These are phyloP conservation scores for Coemansia sp. DNA, from an alignment of 192 early-diverging fungal genomes.

Conservation along the genomic window DNA sequence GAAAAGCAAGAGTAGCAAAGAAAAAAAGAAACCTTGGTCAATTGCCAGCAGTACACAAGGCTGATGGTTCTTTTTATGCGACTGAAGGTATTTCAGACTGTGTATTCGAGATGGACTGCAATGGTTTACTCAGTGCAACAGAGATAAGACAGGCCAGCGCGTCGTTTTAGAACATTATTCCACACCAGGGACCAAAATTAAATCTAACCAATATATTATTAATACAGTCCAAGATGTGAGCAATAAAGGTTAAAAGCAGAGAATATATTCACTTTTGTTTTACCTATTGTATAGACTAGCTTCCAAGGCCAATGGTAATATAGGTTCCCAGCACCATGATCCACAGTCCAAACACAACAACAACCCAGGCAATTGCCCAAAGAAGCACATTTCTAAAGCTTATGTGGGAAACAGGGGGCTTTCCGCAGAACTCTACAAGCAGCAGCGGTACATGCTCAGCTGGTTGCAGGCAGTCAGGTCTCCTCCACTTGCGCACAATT, in stretches of 20 bases:
- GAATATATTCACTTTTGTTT: background rate
- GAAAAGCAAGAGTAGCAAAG: background rate
- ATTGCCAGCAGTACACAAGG: background rate
- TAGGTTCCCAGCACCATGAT: constrained; percentile 44
- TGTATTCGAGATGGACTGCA: background rate
- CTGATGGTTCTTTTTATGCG: background rate
- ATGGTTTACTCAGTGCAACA: background rate
- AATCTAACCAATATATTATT: constrained; percentile 1
- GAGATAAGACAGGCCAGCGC: background rate
- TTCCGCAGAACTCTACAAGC: background rate
- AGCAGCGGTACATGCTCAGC: background rate
- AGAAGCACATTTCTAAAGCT: constrained; percentile 6
- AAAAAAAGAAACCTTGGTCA: background rate
- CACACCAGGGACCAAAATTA: background rate
- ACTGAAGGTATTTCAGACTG: background rate
- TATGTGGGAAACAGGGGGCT: background rate
- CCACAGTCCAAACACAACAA: constrained; percentile 35
- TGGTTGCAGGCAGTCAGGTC: background rate
- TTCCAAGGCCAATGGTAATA: constrained; percentile 11
- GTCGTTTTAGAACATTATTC: background rate
- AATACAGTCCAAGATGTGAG: background rate
- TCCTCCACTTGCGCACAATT: background rate
- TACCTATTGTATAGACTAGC: background rate
- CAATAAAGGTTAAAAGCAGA: background rate
- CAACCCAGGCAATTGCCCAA: constrained; percentile 32